Percentiles rank a stretch among this genome's conserved stretches.
phyloP scores from a whole-genome alignment of 2,329 filamentous ascomycete species.

The Endocalyx cinctus region DNA sequence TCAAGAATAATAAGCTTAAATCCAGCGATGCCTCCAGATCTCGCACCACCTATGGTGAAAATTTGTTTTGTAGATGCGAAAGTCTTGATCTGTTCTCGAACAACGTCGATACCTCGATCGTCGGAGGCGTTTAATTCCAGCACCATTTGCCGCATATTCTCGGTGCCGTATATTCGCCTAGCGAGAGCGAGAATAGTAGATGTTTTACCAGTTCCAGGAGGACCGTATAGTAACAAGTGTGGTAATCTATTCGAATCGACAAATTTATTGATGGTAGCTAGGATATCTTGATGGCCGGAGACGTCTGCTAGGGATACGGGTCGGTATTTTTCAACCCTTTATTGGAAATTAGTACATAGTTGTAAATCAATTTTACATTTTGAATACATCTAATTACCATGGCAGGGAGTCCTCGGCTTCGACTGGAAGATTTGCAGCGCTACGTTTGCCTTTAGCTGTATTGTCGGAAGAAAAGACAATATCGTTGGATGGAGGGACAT shows the following conservation, averaged over 20 bases:
- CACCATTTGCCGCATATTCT: conserved; percentile 97
- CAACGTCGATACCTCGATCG: conserved; percentile 95
- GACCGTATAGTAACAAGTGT: conserved; percentile 93
- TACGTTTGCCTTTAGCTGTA: conserved; percentile 80
- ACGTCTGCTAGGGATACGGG: conserved; percentile 87
- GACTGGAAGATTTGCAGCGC: conserved; percentile 85
- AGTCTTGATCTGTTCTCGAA: conserved; percentile 98
- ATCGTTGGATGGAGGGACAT: conserved; percentile 44
- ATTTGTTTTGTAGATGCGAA: conserved; percentile 98
- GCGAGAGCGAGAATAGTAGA: conserved; percentile 93
- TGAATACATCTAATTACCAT: conserved; percentile 63
- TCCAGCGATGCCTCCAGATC: conserved; percentile 53
- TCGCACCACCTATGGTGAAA: conserved; percentile 61
- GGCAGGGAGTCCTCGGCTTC: conserved; percentile 91
- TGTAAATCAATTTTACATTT: conserved; percentile 1
- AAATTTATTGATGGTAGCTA: conserved; percentile 96
- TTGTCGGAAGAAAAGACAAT: conserved; percentile 69
- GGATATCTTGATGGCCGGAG: conserved; percentile 93
- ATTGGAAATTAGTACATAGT: conserved; percentile 42
- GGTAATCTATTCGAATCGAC: conserved; percentile 90
- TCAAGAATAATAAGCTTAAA: conserved; percentile 98
- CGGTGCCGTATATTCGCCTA: conserved; percentile 82
- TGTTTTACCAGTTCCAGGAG: conserved; percentile 94
- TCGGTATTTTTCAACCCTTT: conserved; percentile 87
- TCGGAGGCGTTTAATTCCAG: conserved; percentile 96